Evolutionary conservation across 345 rosid species (phyloP), one percentile per base, ranked within the genome.

Genomic region (Balakata baccata): DNA sequence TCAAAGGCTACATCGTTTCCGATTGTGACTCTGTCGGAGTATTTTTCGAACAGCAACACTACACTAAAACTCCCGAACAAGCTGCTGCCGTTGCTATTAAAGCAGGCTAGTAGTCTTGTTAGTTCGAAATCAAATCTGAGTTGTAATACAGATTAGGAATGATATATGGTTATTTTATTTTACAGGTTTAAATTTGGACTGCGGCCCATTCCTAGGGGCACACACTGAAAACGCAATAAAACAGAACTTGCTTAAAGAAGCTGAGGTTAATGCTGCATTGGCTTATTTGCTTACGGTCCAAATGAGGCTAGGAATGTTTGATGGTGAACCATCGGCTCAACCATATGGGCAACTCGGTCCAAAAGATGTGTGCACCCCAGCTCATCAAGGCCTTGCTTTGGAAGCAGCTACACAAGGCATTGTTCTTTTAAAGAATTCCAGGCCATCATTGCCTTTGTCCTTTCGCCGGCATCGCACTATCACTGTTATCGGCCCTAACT

Each of bases 251-350:
- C 38, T 93, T 1, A 78, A 79, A 1, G 89, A 79, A 74, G 80
- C 49, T 3, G 89, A 91, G n/a, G 78, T 93, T 4, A 81, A 91
- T 75, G 8, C 74, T 68, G 97, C 97, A 4, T 77, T 92, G 18
- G 88, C 89, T 12, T 86, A 94, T 60, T 85, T 89, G 0, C 54
- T 90, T 1, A 82, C 96, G 0, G 93, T 92, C 54, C 98, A 92
- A 67, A 92, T 94, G 96, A 89, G 98, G 75, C 84, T 94, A 0
- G 97, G 98, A 5, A 90, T 92, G 96, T 94, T 90, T 49, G 98
- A 94, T 37, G 96, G 98, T 0, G 87, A 85, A 75, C 90, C 90
- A 23, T 86, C 92, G 0, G 82, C 76, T 0, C 89, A 86, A 18
- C 88, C 87, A 0, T 88, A 82, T 5, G 90, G 93, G 52, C 80